Evolutionary conservation across 192 early-diverging fungal genomes (phyloP).

Genomic region (Backusella macrospora): DNA sequence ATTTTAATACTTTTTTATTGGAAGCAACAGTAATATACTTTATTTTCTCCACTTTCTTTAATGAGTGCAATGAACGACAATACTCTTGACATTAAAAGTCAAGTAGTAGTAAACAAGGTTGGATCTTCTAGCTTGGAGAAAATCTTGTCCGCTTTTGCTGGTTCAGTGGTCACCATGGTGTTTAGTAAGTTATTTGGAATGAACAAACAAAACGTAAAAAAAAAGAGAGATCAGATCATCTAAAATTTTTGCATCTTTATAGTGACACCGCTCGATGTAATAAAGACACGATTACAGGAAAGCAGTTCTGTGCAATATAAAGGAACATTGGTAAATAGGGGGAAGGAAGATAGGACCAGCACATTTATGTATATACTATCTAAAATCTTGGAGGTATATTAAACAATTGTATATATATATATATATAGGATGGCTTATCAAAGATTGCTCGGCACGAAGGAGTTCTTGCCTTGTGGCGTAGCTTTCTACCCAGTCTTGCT

Average conservation of each 20-base stretch:
- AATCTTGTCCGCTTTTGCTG: conserved; percentile 81
- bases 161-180: conserved; percentile 81
- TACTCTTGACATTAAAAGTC: background rate
- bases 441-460: conserved; percentile 86
- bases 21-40: background rate
- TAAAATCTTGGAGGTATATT: conserved; percentile 46
- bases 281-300: conserved; percentile 85
- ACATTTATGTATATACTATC: too few relatives aligned
- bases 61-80: background rate
- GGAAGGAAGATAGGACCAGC: conserved; percentile 14
- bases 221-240: conserved; percentile 15
- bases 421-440: conserved; percentile 63
- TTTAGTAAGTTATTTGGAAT: conserved; percentile 54
- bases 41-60: background rate
- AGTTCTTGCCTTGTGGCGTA: conserved; percentile 78
- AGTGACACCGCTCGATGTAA: conserved; percentile 88
- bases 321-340: conserved; percentile 2
- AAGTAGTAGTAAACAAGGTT: background rate
- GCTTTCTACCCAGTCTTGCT: conserved; percentile 82
- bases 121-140: conserved; percentile 56
- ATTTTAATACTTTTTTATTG: background rate
- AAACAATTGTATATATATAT: background rate
- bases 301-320: background rate
- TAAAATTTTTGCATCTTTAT: conserved; percentile 27
- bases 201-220: background rate